Percentiles rank a stretch among this genome's conserved stretches.
Evolutionary conservation across 1,284 basidiomycete genomes (phyloP).

Genomic region (Psilocybe mexicana): DNA sequence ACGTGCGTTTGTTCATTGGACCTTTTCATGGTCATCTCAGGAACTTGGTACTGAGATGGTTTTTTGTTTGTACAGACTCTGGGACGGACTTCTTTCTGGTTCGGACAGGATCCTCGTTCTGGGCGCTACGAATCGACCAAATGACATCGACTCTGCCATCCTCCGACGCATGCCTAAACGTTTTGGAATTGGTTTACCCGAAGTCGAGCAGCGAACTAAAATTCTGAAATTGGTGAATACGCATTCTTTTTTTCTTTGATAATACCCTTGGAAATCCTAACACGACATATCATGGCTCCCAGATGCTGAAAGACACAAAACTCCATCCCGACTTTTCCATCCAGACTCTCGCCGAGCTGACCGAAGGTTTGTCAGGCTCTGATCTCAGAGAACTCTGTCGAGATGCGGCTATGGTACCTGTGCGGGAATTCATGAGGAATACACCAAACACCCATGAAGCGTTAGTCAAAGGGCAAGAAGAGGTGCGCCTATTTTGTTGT

Average conservation of each 20-base stretch:
- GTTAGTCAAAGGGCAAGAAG: constrained; percentile 52
- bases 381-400: constrained; percentile 96
- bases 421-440: constrained; percentile 81
- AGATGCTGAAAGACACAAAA: constrained; percentile 86
- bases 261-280: no score
- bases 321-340: constrained; percentile 71
- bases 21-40: constrained; percentile 1
- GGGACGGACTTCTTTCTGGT: constrained; percentile 94
- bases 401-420: constrained; percentile 89
- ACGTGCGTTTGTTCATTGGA: constrained; percentile 57
- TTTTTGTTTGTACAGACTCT: constrained; percentile 56
- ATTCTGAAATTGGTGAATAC: constrained; percentile 78
- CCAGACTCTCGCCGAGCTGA: constrained; percentile 65
- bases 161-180: constrained; percentile 97
- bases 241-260: background rate
- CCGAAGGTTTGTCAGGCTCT: constrained; percentile 85
- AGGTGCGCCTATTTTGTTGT: constrained; percentile 40
- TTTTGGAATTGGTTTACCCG: constrained; percentile 89
- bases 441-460: constrained; percentile 53
- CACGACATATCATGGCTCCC: background rate
- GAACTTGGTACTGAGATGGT: no score
- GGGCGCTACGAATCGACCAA: constrained; percentile 94
- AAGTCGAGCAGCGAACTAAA: constrained; percentile 79
- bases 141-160: constrained; percentile 95
- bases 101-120: constrained; percentile 89